Conservation (phyloP, 2,329 filamentous ascomycete genomes). For the Ophiostoma himal-ulmi region DNA sequence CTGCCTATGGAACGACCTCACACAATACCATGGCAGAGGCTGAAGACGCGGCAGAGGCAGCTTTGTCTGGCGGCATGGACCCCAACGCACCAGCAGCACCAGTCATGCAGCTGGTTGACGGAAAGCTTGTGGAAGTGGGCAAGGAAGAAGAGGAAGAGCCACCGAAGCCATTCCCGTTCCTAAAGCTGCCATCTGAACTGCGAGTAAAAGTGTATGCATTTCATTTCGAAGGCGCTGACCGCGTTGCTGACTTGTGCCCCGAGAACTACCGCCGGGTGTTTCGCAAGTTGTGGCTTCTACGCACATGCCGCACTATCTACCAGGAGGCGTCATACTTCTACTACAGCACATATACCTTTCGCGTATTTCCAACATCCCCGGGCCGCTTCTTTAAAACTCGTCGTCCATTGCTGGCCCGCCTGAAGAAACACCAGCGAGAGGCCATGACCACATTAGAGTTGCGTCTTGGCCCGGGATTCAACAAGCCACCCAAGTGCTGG, state of each 20-base stretch:
- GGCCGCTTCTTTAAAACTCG: slow-evolving; percentile 67
- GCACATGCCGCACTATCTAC: slow-evolving; percentile 56
- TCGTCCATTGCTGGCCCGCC: slow-evolving; percentile 61
- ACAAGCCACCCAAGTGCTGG: slow-evolving; percentile 63
- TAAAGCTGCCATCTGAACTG: slow-evolving; percentile 63
- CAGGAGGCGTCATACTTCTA: slow-evolving; percentile 60
- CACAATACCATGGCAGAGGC: not conserved
- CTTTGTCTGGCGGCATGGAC: slow-evolving; percentile 16
- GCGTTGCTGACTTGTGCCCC: slow-evolving; percentile 60
- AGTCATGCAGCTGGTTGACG: not conserved
- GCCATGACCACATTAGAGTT: slow-evolving; percentile 61
- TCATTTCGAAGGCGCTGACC: slow-evolving; percentile 50
- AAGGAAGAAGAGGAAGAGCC: slow-evolving; percentile 20
- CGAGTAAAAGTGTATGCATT: slow-evolving; percentile 63
- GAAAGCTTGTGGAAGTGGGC: not conserved
- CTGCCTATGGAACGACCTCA: not conserved
- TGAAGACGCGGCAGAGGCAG: not conserved
- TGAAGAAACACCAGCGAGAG: slow-evolving; percentile 55
- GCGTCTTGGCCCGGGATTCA: slow-evolving; percentile 68
- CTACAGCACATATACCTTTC: slow-evolving; percentile 57
- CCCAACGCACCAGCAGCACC: not conserved
- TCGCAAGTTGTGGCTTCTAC: slow-evolving; percentile 54
- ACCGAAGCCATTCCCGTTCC: slow-evolving; percentile 54
- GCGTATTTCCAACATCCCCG: slow-evolving; percentile 60
- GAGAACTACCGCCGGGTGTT: slow-evolving; percentile 58